phyloP scores from a whole-genome alignment of 805 yeast species.

The Metschnikowia borealis region DNA sequence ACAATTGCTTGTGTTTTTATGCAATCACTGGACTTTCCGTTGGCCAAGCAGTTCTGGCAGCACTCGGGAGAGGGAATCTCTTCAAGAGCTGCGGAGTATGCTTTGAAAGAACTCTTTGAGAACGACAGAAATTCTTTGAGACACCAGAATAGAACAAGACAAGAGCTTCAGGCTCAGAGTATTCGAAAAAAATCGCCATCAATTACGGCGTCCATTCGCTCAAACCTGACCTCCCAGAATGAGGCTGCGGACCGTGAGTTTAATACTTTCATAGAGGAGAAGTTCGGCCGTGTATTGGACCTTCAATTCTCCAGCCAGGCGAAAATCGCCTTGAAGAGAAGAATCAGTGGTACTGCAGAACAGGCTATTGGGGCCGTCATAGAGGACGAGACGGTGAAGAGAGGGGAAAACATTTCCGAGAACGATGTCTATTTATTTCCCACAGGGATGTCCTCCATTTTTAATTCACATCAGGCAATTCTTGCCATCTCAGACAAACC shows the following conservation, averaged over 20 bases:
- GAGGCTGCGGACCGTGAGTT: conserved; percentile 48
- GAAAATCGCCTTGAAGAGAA: conserved; percentile 62
- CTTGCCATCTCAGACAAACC: conserved; percentile 22
- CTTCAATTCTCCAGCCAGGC: conserved; percentile 73
- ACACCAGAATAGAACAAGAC: conserved; percentile 20
- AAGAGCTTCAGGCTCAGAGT: conserved; percentile 33
- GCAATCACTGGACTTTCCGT: conserved; percentile 50
- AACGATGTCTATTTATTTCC: conserved; percentile 82
- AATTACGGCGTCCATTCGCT: conserved; percentile 24
- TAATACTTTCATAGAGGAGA: conserved; percentile 72
- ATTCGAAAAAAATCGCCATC: conserved; percentile 34
- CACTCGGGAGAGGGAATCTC: conserved; percentile 97
- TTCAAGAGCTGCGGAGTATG: conserved; percentile 83
- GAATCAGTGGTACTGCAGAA: conserved; percentile 68
- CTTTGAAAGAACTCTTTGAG: conserved; percentile 53
- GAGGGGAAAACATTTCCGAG: conserved; percentile 37
- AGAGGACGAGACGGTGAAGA: conserved; percentile 17
- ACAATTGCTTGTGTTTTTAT: conserved; percentile 78
- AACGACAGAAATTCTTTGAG: conserved; percentile 16
- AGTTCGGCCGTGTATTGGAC: conserved; percentile 87
- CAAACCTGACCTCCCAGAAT: conserved; percentile 19
- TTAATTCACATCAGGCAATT: conserved; percentile 66
- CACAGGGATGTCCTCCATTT: conserved; percentile 91
- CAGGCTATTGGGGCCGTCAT: conserved; percentile 30
- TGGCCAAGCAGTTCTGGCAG: conserved; percentile 92